Evolutionary conservation across 805 yeast genomes (phyloP).

Genomic region (Starmerella bombi): DNA sequence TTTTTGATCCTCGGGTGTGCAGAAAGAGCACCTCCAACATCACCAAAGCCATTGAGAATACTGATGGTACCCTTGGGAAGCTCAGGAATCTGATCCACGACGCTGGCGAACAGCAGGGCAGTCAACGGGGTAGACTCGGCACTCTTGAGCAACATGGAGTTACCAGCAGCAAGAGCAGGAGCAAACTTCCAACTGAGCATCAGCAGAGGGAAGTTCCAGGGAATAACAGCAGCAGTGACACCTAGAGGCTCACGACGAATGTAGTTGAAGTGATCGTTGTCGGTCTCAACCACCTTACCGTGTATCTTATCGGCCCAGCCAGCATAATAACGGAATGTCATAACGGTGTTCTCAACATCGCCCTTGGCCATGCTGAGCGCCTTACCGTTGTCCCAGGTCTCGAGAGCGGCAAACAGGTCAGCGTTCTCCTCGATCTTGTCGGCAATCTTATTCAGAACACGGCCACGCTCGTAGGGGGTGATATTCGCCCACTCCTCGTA

Average conservation of each 20-base stretch:
- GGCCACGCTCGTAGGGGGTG: constrained; percentile 57
- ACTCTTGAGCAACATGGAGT: constrained; percentile 56
- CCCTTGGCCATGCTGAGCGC: constrained; percentile 32
- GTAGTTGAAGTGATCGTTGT: constrained; percentile 47
- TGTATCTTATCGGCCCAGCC: constrained; percentile 62
- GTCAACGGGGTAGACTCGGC: constrained; percentile 69
- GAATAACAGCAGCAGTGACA: constrained; percentile 56
- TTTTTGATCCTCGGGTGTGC: constrained; percentile 57
- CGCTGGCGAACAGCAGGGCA: constrained; percentile 43
- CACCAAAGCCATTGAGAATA: constrained; percentile 57
- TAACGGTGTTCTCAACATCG: constrained; percentile 47
- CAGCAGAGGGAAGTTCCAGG: constrained; percentile 58
- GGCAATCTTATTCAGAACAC: constrained; percentile 55
- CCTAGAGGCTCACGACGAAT: constrained; percentile 57
- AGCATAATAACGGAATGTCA: constrained; percentile 50
- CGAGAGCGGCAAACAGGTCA: constrained; percentile 65
- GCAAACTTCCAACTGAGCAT: constrained; percentile 76
- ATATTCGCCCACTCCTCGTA: constrained; percentile 55
- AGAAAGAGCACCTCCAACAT: constrained; percentile 53
- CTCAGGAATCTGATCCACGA: constrained; percentile 47
- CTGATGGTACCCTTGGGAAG: constrained; percentile 68
- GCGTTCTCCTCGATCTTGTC: constrained; percentile 61
- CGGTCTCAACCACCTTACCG: constrained; percentile 50
- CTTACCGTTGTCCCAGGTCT: constrained; percentile 84
- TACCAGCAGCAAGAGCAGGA: constrained; percentile 73